A percentile compares a stretch with the other conserved stretches of the same genome.
These are phyloP conservation scores for Verticillium isaacii DNA, from an alignment of 2,329 filamentous ascomycete genomes.

Conservation along the genomic window DNA sequence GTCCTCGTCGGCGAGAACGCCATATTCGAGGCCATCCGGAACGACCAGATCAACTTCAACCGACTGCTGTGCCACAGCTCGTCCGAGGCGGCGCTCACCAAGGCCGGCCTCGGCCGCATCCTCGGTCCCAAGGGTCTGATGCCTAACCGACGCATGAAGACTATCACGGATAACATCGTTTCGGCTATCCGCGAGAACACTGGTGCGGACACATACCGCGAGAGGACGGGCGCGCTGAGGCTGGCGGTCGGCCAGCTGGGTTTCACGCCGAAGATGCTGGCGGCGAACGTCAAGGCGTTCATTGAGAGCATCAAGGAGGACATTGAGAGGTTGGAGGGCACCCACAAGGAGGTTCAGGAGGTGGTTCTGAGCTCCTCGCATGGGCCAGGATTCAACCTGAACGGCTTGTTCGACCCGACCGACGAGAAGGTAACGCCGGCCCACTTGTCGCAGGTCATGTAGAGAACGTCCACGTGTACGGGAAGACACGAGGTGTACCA, in stretches of 20 bases:
- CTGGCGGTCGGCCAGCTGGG: slow-evolving; percentile 88
- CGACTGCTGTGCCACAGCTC: slow-evolving; percentile 80
- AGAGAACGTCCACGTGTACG: slow-evolving; percentile 19
- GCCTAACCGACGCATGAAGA: slow-evolving; percentile 84
- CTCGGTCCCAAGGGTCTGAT: slow-evolving; percentile 88
- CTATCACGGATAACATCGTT: slow-evolving; percentile 77
- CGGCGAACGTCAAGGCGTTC: slow-evolving; percentile 76
- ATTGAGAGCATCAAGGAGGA: slow-evolving; percentile 69
- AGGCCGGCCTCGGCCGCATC: slow-evolving; percentile 73
- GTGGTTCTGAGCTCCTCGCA: slow-evolving; percentile 83
- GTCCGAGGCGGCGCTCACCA: slow-evolving; percentile 72
- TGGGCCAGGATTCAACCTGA: slow-evolving; percentile 81
- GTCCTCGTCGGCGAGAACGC: slow-evolving; percentile 79
- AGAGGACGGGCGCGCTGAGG: slow-evolving; percentile 76
- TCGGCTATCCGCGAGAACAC: slow-evolving; percentile 75
- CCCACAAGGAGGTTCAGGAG: slow-evolving; percentile 45
- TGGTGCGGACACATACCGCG: slow-evolving; percentile 81
- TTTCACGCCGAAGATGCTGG: slow-evolving; percentile 82
- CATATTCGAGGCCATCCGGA: slow-evolving; percentile 71
- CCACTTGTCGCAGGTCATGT: slow-evolving; percentile 51
- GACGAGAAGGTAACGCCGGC: slow-evolving; percentile 51
- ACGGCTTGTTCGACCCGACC: slow-evolving; percentile 66
- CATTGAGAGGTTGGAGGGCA: slow-evolving; percentile 48
- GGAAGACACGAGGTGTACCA: slow-evolving; percentile 26
- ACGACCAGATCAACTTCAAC: slow-evolving; percentile 81